These are phyloP conservation scores for Posidonia oceanica DNA, from an alignment of 116 monocot species.

Conservation along the genomic window DNA sequence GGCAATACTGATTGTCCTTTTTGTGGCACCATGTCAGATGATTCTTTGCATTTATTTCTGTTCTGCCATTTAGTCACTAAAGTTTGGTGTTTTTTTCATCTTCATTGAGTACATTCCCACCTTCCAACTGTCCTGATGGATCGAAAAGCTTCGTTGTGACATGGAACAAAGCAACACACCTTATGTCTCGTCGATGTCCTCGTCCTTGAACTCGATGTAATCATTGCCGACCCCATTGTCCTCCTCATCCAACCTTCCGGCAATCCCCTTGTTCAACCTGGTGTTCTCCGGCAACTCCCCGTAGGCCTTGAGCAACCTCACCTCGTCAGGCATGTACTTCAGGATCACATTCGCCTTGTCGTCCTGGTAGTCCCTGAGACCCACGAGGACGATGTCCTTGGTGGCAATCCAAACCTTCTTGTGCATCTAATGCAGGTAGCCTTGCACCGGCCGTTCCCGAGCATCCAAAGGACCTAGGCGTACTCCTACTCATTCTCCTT, in stretches of 20 bases:
- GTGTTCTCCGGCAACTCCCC: constrained; percentile 27
- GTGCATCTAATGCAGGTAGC: constrained; percentile 38
- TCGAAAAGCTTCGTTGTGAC: too few species aligned
- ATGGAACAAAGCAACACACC: too few species aligned
- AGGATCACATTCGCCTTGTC: constrained; percentile 42
- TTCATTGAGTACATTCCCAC: too few species aligned
- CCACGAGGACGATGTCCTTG: constrained; percentile 30
- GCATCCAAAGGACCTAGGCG: constrained; percentile 51
- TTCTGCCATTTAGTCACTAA: too few species aligned
- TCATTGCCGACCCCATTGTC: constrained; percentile 29
- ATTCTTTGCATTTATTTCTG: too few species aligned
- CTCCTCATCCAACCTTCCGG: constrained; percentile 28
- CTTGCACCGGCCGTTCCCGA: constrained; percentile 43
- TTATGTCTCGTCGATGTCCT: constrained; percentile 64
- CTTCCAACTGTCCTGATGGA: too few species aligned
- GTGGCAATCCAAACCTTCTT: constrained; percentile 39
- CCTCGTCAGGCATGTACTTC: constrained; percentile 43
- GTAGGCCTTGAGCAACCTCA: constrained; percentile 33
- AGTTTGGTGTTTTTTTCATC: too few species aligned
- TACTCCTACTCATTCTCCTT: constrained; percentile 60
- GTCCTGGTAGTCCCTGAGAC: constrained; percentile 36
- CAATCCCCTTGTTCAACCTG: constrained; percentile 33
- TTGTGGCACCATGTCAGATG: too few species aligned
- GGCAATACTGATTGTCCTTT: too few species aligned
- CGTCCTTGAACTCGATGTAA: constrained; percentile 68